phyloP scores from a whole-genome alignment of 257 asterid genomes.

The Solanum clarkiae region DNA sequence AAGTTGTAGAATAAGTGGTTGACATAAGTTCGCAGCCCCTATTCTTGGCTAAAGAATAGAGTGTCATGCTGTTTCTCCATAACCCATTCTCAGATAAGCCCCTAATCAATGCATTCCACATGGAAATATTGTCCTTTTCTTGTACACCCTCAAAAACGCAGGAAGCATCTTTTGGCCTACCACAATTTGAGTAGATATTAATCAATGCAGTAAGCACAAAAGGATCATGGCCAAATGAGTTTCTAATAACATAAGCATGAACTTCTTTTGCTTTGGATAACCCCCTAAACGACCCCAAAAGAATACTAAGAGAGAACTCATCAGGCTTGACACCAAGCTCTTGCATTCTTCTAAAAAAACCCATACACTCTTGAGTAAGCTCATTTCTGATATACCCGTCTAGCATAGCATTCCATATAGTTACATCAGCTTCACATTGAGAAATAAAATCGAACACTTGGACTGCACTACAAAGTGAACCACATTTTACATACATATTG shows the following conservation, averaged over 20 bases:
- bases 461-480: constrained; percentile 35
- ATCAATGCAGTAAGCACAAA: constrained; percentile 58
- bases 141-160: constrained; percentile 33
- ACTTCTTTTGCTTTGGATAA: constrained; percentile 32
- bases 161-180: constrained; percentile 56
- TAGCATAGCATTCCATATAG: constrained; percentile 73
- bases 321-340: constrained; percentile 48
- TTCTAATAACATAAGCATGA: constrained; percentile 57
- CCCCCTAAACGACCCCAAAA: constrained; percentile 40
- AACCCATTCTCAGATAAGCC: constrained; percentile 52
- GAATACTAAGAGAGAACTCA: constrained; percentile 64
- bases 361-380: constrained; percentile 25
- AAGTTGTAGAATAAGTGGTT: constrained; percentile 44
- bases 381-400: constrained; percentile 51
- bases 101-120: constrained; percentile 69
- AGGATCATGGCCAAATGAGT: constrained; percentile 33
- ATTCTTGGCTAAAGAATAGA: constrained; percentile 34
- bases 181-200: constrained; percentile 42
- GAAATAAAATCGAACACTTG: constrained; percentile 58
- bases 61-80: constrained; percentile 43
- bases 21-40: constrained; percentile 39
- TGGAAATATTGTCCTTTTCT: constrained; percentile 27
- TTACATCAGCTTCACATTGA: constrained; percentile 39
- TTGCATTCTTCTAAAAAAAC: constrained; percentile 48
- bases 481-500: constrained; percentile 52